Conservation (phyloP, 371 early-diverging fungal genomes). For the Actinomortierella ambigua region DNA sequence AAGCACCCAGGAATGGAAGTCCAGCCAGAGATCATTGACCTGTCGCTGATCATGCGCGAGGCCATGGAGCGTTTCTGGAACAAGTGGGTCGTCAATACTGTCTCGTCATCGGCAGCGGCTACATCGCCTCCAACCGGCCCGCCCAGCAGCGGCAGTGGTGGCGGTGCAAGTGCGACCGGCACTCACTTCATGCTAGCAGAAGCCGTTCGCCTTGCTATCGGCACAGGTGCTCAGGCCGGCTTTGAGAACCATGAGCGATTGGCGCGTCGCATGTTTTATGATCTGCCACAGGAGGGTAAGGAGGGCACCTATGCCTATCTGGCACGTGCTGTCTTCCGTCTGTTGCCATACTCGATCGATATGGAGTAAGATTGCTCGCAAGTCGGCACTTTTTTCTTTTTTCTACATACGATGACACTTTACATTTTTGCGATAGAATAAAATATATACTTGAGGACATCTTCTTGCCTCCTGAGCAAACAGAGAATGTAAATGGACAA, state of each 20-base stretch:
- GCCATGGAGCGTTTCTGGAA: slow-evolving; percentile 75
- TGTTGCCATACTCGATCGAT: slow-evolving; percentile 41
- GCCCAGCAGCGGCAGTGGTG: neutral
- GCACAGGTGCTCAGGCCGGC: slow-evolving; percentile 27
- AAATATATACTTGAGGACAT: no score
- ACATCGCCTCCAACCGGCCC: slow-evolving; percentile 1
- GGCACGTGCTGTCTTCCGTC: slow-evolving; percentile 45
- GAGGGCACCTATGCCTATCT: slow-evolving; percentile 76
- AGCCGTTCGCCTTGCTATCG: neutral
- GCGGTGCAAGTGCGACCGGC: neutral
- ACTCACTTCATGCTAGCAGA: no score
- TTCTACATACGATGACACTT: no score
- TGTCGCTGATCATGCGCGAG: slow-evolving; percentile 65
- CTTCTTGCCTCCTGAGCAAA: no score
- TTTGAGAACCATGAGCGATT: slow-evolving; percentile 68
- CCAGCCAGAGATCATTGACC: slow-evolving; percentile 57
- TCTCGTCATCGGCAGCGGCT: neutral
- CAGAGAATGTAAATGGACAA: no score
- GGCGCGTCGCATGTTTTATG: slow-evolving; percentile 79
- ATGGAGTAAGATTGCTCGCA: slow-evolving; percentile 11
- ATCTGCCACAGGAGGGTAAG: slow-evolving; percentile 71
- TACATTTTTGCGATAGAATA: no score
- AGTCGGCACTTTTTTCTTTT: no score
- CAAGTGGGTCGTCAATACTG: slow-evolving; percentile 61
- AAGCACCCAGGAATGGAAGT: slow-evolving; percentile 66